Conservation (phyloP, 2,329 filamentous ascomycete species). For the Colletotrichum tofieldiae region DNA sequence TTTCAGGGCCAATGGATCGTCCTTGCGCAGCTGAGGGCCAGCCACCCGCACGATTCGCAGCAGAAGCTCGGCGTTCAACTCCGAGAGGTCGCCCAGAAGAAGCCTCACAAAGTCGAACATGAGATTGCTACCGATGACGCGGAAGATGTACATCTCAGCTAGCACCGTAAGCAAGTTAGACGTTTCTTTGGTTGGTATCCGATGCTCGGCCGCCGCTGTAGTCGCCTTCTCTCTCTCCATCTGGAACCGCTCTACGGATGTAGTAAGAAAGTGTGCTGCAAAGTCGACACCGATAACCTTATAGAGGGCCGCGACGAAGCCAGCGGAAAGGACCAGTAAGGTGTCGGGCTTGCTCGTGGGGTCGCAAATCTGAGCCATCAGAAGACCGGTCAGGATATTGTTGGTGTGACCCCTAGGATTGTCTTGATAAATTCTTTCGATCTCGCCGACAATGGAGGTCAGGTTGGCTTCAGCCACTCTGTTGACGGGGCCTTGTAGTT, state of each 20-base stretch:
- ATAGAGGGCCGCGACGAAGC: slow-evolving; percentile 90
- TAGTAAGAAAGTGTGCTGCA: slow-evolving; percentile 87
- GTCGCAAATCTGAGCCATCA: slow-evolving; percentile 86
- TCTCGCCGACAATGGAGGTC: slow-evolving; percentile 84
- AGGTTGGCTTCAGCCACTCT: slow-evolving; percentile 93
- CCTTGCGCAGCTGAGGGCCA: slow-evolving; percentile 86
- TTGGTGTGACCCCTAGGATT: slow-evolving; percentile 93
- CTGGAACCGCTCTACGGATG: slow-evolving; percentile 82
- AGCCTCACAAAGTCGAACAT: slow-evolving; percentile 92
- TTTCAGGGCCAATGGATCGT: slow-evolving; percentile 90
- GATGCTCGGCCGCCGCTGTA: slow-evolving; percentile 50
- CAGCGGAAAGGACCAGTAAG: slow-evolving; percentile 90
- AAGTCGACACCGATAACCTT: slow-evolving; percentile 91
- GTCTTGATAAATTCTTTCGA: slow-evolving; percentile 87
- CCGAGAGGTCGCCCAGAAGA: slow-evolving; percentile 82
- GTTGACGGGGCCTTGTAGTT: slow-evolving; percentile 91
- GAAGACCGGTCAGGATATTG: slow-evolving; percentile 81
- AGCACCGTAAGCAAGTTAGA: slow-evolving; percentile 87
- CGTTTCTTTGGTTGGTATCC: slow-evolving; percentile 68
- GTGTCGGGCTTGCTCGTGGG: slow-evolving; percentile 86
- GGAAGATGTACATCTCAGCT: slow-evolving; percentile 92
- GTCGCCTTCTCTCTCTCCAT: slow-evolving; percentile 69
- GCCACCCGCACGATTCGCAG: slow-evolving; percentile 87
- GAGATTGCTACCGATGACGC: slow-evolving; percentile 85
- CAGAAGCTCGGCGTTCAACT: slow-evolving; percentile 90